Conservation (phyloP, 2,329 filamentous ascomycete genomes). For the Lasiodiplodia sp. region DNA sequence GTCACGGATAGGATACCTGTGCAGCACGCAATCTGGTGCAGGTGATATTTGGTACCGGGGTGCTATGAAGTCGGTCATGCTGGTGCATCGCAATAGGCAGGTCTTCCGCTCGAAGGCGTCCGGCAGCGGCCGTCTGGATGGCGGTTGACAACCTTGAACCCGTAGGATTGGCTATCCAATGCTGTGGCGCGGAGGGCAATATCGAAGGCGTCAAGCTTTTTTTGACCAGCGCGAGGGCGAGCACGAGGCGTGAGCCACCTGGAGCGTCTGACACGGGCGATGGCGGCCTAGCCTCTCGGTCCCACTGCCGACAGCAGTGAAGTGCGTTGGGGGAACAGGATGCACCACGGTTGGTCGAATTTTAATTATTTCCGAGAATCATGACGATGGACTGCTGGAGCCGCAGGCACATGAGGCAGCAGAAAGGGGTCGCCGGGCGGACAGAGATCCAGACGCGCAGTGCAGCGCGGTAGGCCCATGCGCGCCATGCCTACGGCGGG, state of each 20-base stretch:
- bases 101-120: slow-evolving; percentile 7
- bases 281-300: not conserved
- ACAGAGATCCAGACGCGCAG: slow-evolving; percentile 14
- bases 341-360: slow-evolving; percentile 4
- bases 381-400: slow-evolving; percentile 18
- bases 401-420: slow-evolving; percentile 16
- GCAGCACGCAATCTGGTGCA: slow-evolving; percentile 23
- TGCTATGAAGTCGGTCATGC: not conserved
- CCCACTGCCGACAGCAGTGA: not conserved
- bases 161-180: slow-evolving; percentile 12
- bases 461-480: slow-evolving; percentile 5
- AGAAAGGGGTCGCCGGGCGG: slow-evolving; percentile 16
- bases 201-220: slow-evolving; percentile 18
- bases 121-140: not conserved
- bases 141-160: not conserved
- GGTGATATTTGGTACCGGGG: slow-evolving; percentile 10
- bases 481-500: slow-evolving; percentile 12
- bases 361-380: slow-evolving; percentile 18
- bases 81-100: slow-evolving; percentile 21
- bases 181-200: slow-evolving; percentile 20
- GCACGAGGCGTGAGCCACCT: not conserved
- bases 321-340: not conserved
- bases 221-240: not conserved
- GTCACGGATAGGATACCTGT: not conserved
- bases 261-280: not conserved